Evolutionary conservation across 2,329 filamentous ascomycete species (phyloP), one percentile per base, ranked within the genome.

Genomic region (Colletotrichum higginsianum): DNA sequence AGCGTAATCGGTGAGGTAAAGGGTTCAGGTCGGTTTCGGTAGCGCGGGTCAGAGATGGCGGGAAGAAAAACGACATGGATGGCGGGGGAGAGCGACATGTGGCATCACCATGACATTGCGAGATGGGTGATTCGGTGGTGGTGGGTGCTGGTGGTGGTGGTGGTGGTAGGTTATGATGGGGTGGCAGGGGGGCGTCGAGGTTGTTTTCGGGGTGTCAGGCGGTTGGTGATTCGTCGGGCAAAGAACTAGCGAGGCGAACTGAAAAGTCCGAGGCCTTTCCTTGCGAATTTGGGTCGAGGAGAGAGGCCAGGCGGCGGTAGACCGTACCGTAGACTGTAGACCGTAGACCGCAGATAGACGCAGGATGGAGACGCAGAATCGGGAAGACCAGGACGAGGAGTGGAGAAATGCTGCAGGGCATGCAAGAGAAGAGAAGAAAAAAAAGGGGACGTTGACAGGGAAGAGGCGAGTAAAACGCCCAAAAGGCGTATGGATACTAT

Each of bases 91-190:
- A 49, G 68, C 65, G 42, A 71, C 53, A 55, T 60, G 68, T 71
- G 65, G 68, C 68, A 71, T 71, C 68, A 71, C 68, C 68, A 71
- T 71, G 68, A 71, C 68, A 66, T 60, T 58, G 57, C 55, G 67
- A 57, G 35, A 23, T 67, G 46, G 56, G 46, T 62, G 47, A 67
- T 56, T 67, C 40, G 63, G 49, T 71, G 56, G 68, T 30, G 63
- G 57, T 50, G 56, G 67, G 21, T n/a, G n/a, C n/a, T 40, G 40
- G 61, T 66, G 55, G 47, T 23, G 21, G 65, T 66, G 53, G 47
- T 46, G 18, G 26, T 44, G 55, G 40, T 6, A 7, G 26, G 26
- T 35, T 35, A 9, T 35, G 30, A 35, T 35, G 30, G 8, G 8
- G 30, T 35, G 30, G 30, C 26, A 30, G 26, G 16, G 16, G 21